Evolutionary conservation across 768 basidiomycete species (phyloP), one percentile per base, ranked within the genome.

Genomic region (Panellus pusillus): DNA sequence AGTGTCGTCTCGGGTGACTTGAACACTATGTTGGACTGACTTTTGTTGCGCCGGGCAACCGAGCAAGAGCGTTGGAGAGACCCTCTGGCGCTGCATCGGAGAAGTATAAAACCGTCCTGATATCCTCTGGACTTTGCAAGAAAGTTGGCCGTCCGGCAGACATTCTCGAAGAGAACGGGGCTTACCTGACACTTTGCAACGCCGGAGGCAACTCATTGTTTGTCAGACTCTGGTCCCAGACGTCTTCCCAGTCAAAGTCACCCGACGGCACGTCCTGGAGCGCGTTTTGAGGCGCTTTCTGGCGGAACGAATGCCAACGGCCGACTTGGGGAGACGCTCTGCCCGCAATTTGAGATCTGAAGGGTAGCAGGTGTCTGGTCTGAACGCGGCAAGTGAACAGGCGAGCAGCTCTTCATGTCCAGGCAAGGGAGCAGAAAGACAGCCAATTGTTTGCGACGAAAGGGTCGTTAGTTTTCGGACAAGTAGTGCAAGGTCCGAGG

Each of bases 321-420:
- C 89, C 89, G 12, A 91, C 87, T 61, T 87, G 84, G 2, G 78
- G 67, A 14, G 79, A 71, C n/a, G 71, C 67, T 43, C 72, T 72
- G 11, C 89, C 88, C 1, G 79, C 77, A 48, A 90, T 79, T 1
- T 74, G 76, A 9, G 87, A 89, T n/a, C 77, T 76, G 61, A 90
- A 90, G 1, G 68, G 1, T 74, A 69, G 11, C 77, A 78, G 8
- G 64, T 47, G 0, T 67, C 54, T 2, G 72, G 60, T 47, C 82
- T 74, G 47, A 87, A 80, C 4, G 79, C 63, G 0, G 82, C 85
- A 8, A 89, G 63, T 19, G 85, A 82, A 61, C 86, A 88, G 1
- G 78, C 70, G 28, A 82, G 66, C 18, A 68, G 52, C 24, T 61
- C 68, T 27, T 61, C 49, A 41, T 44, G 47, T 20, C 58, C 61